A percentile compares a stretch with the other conserved stretches of the same genome.
Evolutionary conservation across 768 basidiomycete genomes (phyloP).

Genomic region (Suillus ampliporus): DNA sequence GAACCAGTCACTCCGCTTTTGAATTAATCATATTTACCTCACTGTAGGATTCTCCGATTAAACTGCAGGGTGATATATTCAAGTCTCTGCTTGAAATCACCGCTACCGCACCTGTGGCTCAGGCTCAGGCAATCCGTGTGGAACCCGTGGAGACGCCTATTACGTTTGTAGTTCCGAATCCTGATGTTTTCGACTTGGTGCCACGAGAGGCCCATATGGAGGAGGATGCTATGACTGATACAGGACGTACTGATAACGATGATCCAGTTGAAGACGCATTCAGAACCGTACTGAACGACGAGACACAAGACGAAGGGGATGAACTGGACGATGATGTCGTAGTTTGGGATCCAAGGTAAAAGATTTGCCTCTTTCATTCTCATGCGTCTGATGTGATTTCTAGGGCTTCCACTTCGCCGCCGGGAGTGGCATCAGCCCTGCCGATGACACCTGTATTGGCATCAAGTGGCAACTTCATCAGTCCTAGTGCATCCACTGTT

Average conservation of each 20-base stretch:
- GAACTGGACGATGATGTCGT: conserved; percentile 72
- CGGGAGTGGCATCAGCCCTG: conserved; percentile 16
- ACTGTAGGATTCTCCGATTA: conserved; percentile 31
- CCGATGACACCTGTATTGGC: conserved; percentile 27
- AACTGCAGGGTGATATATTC: conserved; percentile 29
- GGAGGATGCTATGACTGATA: conserved; percentile 70
- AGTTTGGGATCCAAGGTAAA: conserved; percentile 73
- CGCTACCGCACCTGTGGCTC: background rate
- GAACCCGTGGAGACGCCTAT: background rate
- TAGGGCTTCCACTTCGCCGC: conserved; percentile 29
- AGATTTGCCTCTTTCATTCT: conserved; percentile 1
- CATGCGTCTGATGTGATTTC: conserved; percentile 13
- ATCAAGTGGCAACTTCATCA: conserved; percentile 12
- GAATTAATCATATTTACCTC: conserved; percentile 18
- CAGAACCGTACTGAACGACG: conserved; percentile 49
- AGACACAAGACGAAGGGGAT: conserved; percentile 48
- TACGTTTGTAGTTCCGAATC: background rate
- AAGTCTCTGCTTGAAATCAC: background rate
- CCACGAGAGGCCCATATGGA: conserved; percentile 39
- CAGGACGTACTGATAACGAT: conserved; percentile 74
- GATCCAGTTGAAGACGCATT: conserved; percentile 81
- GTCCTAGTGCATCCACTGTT: conserved; percentile 7
- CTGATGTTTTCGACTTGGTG: conserved; percentile 2
- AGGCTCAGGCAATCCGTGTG: background rate
- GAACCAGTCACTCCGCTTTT: conserved; percentile 22